These are phyloP conservation scores for Vaccinium darrowii DNA, from an alignment of 148 eudicot species.

Conservation along the genomic window DNA sequence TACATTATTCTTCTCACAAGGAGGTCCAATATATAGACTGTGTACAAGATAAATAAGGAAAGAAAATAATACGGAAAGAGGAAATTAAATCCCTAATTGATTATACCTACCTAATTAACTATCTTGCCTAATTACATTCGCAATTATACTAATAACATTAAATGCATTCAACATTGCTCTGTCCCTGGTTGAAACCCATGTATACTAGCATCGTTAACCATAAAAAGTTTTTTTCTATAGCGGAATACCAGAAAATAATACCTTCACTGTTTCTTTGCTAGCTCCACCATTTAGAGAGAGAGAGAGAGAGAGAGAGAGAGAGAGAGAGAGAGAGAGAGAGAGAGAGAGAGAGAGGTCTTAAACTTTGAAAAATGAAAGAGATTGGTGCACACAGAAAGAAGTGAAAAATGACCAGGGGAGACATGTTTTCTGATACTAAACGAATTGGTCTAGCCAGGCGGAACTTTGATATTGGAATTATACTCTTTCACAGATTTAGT, in stretches of 20 bases:
- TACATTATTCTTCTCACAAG: too few relatives aligned
- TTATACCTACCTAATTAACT: too few relatives aligned
- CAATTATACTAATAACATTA: too few relatives aligned
- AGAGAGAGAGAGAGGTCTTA: neutral
- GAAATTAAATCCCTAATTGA: too few relatives aligned
- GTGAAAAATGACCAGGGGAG: neutral
- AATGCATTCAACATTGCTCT: neutral
- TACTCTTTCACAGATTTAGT: neutral
- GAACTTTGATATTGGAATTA: neutral
- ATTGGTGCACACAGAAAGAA: neutral
- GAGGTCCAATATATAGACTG: too few relatives aligned
- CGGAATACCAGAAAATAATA: neutral
- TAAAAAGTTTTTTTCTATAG: too few relatives aligned
- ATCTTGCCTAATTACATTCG: too few relatives aligned
- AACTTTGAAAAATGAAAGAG: neutral
- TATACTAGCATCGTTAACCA: neutral
- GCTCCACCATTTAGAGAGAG: neutral
- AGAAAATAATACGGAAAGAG: too few relatives aligned
- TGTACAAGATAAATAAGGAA: too few relatives aligned
- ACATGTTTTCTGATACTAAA: neutral
- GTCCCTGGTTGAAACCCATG: neutral
- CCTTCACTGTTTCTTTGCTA: neutral
- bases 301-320: too few relatives aligned
- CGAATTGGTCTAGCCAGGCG: neutral
- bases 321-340: too few relatives aligned